These are phyloP conservation scores for Sporothrix inflata DNA, from an alignment of 2,329 filamentous ascomycete species.

Conservation along the genomic window DNA sequence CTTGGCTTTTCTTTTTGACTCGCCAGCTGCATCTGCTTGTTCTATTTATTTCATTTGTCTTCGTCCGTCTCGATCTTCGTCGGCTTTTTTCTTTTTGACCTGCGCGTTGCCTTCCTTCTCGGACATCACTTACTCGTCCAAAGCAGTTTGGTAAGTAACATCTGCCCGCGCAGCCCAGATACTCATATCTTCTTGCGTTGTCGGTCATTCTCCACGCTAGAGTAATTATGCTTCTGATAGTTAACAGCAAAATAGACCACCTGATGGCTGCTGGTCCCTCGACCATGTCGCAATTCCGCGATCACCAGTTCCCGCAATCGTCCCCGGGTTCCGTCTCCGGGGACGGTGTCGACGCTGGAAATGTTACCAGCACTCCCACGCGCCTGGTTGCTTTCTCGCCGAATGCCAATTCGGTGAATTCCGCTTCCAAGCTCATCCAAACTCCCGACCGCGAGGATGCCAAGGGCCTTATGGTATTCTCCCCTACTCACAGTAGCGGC, in stretches of 20 bases:
- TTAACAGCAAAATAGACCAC: background rate
- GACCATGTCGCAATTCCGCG: constrained; percentile 47
- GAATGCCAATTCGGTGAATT: constrained; percentile 55
- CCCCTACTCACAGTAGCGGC: constrained; percentile 37
- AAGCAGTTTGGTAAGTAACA: constrained; percentile 2
- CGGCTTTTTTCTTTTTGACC: constrained; percentile 20
- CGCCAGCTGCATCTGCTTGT: background rate
- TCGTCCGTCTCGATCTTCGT: background rate
- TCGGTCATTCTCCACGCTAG: background rate
- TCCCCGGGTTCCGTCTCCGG: constrained; percentile 54
- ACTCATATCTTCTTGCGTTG: background rate
- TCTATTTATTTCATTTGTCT: constrained; percentile 4
- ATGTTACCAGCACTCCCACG: constrained; percentile 60
- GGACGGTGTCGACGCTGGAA: constrained; percentile 10
- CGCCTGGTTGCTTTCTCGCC: constrained; percentile 67
- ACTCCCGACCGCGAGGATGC: constrained; percentile 40
- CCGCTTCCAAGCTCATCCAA: constrained; percentile 43
- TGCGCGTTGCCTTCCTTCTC: constrained; percentile 7
- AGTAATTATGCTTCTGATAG: background rate
- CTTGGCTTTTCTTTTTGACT: constrained; percentile 26
- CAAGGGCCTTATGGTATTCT: constrained; percentile 35
- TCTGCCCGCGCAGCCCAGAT: background rate
- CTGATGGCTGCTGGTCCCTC: background rate
- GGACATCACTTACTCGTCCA: background rate
- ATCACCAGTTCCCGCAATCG: constrained; percentile 47